Evolutionary conservation across 371 early-diverging fungal genomes (phyloP), one percentile per base, ranked within the genome.

Genomic region (Funneliformis caledonium): DNA sequence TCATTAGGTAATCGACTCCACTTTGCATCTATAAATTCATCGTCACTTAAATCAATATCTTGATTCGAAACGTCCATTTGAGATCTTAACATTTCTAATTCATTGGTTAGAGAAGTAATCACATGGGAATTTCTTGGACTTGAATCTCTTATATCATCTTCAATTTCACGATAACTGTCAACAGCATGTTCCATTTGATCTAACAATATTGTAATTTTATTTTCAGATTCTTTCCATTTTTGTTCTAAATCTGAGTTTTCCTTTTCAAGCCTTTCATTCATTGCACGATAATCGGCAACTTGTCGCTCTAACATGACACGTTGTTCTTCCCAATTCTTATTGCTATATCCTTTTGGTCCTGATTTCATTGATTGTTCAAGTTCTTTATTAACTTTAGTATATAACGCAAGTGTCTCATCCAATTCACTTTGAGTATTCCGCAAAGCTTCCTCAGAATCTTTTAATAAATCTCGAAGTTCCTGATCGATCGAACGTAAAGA

Each of bases 171-270:
- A 70, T 78, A 48, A 52, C 48, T 60, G 75, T 75, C 52, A 72
- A 70, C 59, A 42, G 77, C 47, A 77, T 81, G 33, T 73, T 80
- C 80, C 80, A 80, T 80, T 59, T 86, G 85, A 64, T 86, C 86
- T 16, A 86, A 65, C 48, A 86, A 48, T 26, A 86, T 81, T 56
- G 85, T 77, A n/a, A 86, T 84, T 80, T 84, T 85, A 82, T 83
- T 84, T 72, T 85, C 85, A 0, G 85, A 84, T 19, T 72, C 83
- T n/a, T 48, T 68, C 50, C 82, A 65, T 48, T 85, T 85, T 48
- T 82, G 83, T 48, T 85, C 84, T 64, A 86, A 68, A 16, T 85
- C 86, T 14, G 67, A 48, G 72, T 85, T 86, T n/a, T 65, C 72
- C 1, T 76, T 77, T 74, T 83, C 72, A 31, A 86, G 81, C 45